Evolutionary conservation across 805 yeast genomes (phyloP).

Genomic region (Blastobotrys muscicola): DNA sequence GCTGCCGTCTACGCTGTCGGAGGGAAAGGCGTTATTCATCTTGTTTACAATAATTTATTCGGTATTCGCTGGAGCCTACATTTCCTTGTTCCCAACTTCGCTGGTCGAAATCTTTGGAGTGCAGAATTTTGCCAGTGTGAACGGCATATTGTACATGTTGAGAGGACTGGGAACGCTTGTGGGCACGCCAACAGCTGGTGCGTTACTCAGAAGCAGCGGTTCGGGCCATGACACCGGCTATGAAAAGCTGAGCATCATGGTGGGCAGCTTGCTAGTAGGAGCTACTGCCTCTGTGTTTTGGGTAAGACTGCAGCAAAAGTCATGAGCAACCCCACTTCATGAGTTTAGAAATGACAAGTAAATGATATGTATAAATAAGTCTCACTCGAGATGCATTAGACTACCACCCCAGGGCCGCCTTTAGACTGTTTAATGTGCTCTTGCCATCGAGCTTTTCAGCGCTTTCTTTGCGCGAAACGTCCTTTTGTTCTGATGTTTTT

Average conservation of each 20-base stretch:
- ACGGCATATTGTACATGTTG: conserved; percentile 14
- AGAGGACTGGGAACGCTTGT: conserved; percentile 16
- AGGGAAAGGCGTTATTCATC: conserved; percentile 4
- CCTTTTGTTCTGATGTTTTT: no score
- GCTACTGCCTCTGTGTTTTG: no score
- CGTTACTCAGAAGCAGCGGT: conserved; percentile 6
- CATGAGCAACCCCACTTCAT: no score
- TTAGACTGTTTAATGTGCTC: no score
- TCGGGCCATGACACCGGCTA: background rate
- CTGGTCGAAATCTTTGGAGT: conserved; percentile 16
- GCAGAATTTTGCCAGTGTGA: conserved; percentile 13
- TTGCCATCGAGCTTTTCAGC: no score
- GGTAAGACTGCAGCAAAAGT: no score
- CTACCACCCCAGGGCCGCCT: no score
- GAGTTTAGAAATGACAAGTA: no score
- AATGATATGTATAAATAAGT: no score
- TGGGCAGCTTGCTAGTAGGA: no score
- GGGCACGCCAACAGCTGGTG: conserved; percentile 19
- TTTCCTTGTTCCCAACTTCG: conserved; percentile 15
- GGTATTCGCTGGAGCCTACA: conserved; percentile 15
- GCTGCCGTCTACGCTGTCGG: conserved; percentile 7
- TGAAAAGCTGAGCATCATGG: background rate
- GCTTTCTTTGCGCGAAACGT: no score
- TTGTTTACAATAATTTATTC: conserved; percentile 15
- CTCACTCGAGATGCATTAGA: no score